Percentiles rank a stretch among this genome's conserved stretches.
Evolutionary conservation across 495 filamentous ascomycete genomes (phyloP).

Genomic region (Penicillium subrubescens): DNA sequence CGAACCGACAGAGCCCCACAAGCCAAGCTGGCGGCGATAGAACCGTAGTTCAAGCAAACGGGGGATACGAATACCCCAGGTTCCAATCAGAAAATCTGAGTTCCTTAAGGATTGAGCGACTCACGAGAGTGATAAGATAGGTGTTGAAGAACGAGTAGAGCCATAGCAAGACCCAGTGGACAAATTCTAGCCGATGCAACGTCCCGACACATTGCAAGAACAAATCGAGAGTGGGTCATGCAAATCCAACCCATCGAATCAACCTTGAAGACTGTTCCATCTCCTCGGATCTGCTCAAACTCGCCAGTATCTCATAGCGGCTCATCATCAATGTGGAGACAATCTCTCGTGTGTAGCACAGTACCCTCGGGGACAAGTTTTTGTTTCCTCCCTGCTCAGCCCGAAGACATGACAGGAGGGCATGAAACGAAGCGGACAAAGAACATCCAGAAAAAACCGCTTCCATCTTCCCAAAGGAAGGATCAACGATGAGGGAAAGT

Average conservation of each 20-base stretch:
- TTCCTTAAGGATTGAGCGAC: slow-evolving; percentile 1
- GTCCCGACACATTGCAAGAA: slow-evolving; percentile 23
- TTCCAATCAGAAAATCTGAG: slow-evolving; percentile 14
- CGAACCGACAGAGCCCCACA: slow-evolving; percentile 8
- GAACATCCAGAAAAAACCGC: slow-evolving; percentile 87
- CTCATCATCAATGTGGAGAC: slow-evolving; percentile 10
- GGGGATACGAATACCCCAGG: background rate
- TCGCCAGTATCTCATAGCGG: slow-evolving; percentile 3
- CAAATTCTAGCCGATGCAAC: slow-evolving; percentile 16
- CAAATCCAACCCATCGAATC: slow-evolving; percentile 36
- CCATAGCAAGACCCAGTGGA: slow-evolving; percentile 21
- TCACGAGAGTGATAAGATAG: slow-evolving; percentile 4
- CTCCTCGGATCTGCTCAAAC: slow-evolving; percentile 30
- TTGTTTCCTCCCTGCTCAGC: slow-evolving; percentile 71
- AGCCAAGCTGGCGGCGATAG: slow-evolving; percentile 6
- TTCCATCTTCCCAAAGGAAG: slow-evolving; percentile 47
- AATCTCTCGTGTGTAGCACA: slow-evolving; percentile 72
- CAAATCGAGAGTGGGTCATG: slow-evolving; percentile 39
- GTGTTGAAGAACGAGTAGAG: slow-evolving; percentile 23
- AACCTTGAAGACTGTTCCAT: slow-evolving; percentile 35
- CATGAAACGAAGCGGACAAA: slow-evolving; percentile 69
- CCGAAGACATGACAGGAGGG: slow-evolving; percentile 52
- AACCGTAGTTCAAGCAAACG: slow-evolving; percentile 11
- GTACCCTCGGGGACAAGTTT: slow-evolving; percentile 81
- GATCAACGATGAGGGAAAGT: slow-evolving; percentile 25